Evolutionary conservation across 768 basidiomycete species (phyloP).

Genomic region (Termitomyces titanicus): DNA sequence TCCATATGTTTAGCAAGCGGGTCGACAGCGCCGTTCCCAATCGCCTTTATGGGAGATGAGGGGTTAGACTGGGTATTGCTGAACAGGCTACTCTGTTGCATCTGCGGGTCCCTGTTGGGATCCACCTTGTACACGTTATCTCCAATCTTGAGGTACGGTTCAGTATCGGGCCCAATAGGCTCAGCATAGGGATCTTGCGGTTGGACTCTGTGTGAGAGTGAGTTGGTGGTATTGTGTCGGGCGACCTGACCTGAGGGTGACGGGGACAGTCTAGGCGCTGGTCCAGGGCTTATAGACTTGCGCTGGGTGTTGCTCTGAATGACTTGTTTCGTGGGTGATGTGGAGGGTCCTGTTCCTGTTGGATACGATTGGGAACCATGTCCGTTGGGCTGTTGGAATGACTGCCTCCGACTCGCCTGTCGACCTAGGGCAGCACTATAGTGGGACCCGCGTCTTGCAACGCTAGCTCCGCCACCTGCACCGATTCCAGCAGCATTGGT

Average conservation of each 20-base stretch:
- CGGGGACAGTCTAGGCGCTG: conserved; percentile 20
- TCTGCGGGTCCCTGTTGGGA: conserved; percentile 61
- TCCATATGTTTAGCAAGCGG: conserved; percentile 67
- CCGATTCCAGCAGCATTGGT: conserved; percentile 71
- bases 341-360: conserved; percentile 9
- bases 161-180: conserved; percentile 58
- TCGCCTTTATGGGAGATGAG: conserved; percentile 25
- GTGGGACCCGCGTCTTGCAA: conserved; percentile 31
- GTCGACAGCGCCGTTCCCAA: conserved; percentile 39
- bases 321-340: conserved; percentile 14
- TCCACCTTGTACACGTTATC: conserved; percentile 65
- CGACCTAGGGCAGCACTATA: conserved; percentile 24
- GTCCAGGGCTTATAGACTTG: conserved; percentile 16
- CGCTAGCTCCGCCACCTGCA: conserved; percentile 49
- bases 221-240: conserved; percentile 13
- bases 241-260: conserved; percentile 12
- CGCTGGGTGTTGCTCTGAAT: conserved; percentile 19
- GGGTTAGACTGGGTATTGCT: conserved; percentile 14
- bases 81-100: conserved; percentile 24
- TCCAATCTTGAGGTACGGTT: conserved; percentile 71
- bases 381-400: conserved; percentile 28
- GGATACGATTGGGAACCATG: not conserved
- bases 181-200: conserved; percentile 51
- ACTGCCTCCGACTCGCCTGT: conserved; percentile 25
- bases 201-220: conserved; percentile 22